Base-by-base conservation (phyloP, 352 stramenopile species). In the Halophytophthora batemanensis region DNA sequence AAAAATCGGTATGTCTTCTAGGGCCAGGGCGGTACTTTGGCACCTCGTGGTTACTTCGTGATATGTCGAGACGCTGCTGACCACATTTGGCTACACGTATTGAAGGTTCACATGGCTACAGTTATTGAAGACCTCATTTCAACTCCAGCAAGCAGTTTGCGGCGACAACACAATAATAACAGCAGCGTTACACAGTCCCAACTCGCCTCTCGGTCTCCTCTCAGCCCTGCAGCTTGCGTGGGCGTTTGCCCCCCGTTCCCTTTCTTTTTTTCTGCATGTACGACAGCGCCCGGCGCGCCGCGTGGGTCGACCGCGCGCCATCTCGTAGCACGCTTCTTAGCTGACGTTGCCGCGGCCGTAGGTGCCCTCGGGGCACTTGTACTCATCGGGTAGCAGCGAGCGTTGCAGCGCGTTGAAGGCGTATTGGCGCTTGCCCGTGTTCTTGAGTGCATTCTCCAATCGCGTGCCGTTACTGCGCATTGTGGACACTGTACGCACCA, bases 301-400 rank as follows among this genome's bases (percentile, higher is more conserved):
- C 8, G 25, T 31, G 4, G 25, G 25, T 31, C 4, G 4, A 31
- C 25, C 25, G 25, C 25, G 25, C 33, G 33, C 3, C 33, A 38
- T 13, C 33, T 17, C 33, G 15, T 38, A 13, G 6, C 11, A 13
- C 33, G 11, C 11, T 29, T 18, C 45, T 52, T 48, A 90, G 45
- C 80, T 90, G 38, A 87, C 74, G 50, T 90, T 87, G 34, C 79
- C 82, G 17, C 75, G 77, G 23, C 81, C 83, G 45, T 89, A 93
- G 2, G 83, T 93, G 50, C 83, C 83, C 54, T 93, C 83, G 23
- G 83, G 72, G 57, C 79, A 90, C 46, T 78, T 73, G 63, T 90
- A 90, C 46, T 87, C 79, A 37, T 87, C 79, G 6, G 79, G 79
- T 10, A 90, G 61, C 37, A 88, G 58, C 18, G 79, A 90, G n/a